Evolutionary conservation across 164 flowering plant genomes (phyloP), one percentile per base, ranked within the genome.

Genomic region (Euptelea pleiosperma): DNA sequence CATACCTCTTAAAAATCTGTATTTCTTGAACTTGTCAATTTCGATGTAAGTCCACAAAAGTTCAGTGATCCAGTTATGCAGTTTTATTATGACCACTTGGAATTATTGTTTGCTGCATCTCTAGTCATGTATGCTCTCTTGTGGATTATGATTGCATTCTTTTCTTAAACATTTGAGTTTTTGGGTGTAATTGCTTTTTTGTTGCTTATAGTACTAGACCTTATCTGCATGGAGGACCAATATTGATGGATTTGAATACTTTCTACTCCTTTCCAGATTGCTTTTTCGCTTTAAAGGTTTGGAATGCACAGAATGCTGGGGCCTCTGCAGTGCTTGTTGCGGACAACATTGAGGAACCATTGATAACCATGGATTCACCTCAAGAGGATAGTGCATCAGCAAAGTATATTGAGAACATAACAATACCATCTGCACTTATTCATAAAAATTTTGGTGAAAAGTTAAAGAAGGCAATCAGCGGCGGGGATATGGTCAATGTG

Each of bases 281-380:
- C 68, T 79, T 84, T 69, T 92, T 89, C 51, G 89, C 96, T 55
- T 70, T 89, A 66, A 92, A 92, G 77, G 89, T 87, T 5, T 89
- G 98, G 98, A 87, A 92, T 67, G 96, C 86, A 42, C 96, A 87
- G 73, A 87, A 87, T 48, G 96, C 96, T 55, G 98, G 98, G 46
- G 96, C 96, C 55, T 79, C 96, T 54, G 98, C 98, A 5, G 89
- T 92, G 44, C 86, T 92, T 59, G 98, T 92, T 48, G 91, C 96
- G 6, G 97, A 92, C 73, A 68, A 87, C 65, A 33, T 60, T 26
- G 96, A 89, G 26, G 97, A 89, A 71, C 60, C 86, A 36, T 65
- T 92, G 59, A 87, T 92, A 60, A 92, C 98, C 39, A 92, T 92
- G 97, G 97, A 92, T 63, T 65, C 90, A 4, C 96, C 98, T 39